Evolutionary conservation across 2,329 filamentous ascomycete species (phyloP).

Genomic region (Trichoderma koningii): DNA sequence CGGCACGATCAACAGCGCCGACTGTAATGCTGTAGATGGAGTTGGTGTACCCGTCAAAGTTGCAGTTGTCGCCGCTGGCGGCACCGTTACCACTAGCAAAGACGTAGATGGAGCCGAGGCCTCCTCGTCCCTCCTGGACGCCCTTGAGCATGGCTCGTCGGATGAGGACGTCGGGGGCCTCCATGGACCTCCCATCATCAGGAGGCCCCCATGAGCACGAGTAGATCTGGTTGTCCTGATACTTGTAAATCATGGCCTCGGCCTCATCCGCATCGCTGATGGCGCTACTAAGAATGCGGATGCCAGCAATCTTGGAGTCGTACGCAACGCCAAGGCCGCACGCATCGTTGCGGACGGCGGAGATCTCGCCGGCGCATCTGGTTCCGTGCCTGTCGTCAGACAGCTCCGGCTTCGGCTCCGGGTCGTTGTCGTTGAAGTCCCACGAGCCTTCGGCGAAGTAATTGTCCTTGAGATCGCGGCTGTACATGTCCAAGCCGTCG

Average conservation of each 20-base stretch:
- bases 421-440: conserved; percentile 87
- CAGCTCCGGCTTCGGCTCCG: conserved; percentile 79
- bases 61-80: conserved; percentile 87
- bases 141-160: conserved; percentile 88
- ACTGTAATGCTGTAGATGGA: conserved; percentile 99
- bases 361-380: conserved; percentile 90
- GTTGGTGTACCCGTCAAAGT: conserved; percentile 99
- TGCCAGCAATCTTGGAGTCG: conserved; percentile 83
- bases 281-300: conserved; percentile 87
- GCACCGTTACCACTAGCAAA: conserved; percentile 95
- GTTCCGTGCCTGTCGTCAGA: conserved; percentile 89
- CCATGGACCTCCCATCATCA: conserved; percentile 92
- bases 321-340: conserved; percentile 97
- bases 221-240: conserved; percentile 91
- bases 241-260: conserved; percentile 87
- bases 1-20: conserved; percentile 84
- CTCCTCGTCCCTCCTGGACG: conserved; percentile 80
- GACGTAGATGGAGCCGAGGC: conserved; percentile 88
- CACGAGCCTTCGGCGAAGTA: conserved; percentile 92
- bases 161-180: conserved; percentile 86
- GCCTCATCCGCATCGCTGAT: conserved; percentile 95
- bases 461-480: conserved; percentile 86
- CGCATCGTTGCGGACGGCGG: conserved; percentile 86
- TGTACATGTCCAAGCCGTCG: conserved; percentile 95
- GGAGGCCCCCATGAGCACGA: conserved; percentile 98